phyloP scores from a whole-genome alignment of 1,139 yeast genomes.

The Pichia sp. region DNA sequence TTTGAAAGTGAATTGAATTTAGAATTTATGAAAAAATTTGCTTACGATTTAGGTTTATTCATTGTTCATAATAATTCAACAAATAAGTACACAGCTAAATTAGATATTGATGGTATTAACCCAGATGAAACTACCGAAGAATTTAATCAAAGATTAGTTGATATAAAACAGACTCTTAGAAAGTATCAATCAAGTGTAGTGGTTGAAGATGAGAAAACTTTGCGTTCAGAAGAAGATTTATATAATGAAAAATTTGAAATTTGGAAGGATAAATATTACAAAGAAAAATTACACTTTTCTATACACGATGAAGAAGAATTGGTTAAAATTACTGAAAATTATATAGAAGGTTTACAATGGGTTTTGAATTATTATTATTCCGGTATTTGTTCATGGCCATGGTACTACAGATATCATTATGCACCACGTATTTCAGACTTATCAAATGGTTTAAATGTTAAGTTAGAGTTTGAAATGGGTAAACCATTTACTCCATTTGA shows the following conservation, averaged over 20 bases:
- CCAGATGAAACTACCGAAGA: constrained; percentile 61
- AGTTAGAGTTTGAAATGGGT: constrained; percentile 61
- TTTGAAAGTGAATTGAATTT: constrained; percentile 43
- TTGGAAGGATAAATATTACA: constrained; percentile 84
- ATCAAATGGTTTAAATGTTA: constrained; percentile 56
- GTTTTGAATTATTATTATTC: constrained; percentile 82
- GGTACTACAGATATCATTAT: constrained; percentile 86
- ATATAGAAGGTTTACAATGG: constrained; percentile 94
- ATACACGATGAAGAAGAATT: constrained; percentile 53
- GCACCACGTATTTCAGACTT: constrained; percentile 92
- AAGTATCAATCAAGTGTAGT: constrained; percentile 69
- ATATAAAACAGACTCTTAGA: constrained; percentile 44
- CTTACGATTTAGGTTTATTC: constrained; percentile 60
- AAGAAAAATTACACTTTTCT: constrained; percentile 67
- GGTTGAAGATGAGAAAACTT: constrained; percentile 52
- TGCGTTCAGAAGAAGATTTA: constrained; percentile 55
- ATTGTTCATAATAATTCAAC: constrained; percentile 55
- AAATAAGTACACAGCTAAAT: constrained; percentile 48
- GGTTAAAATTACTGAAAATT: constrained; percentile 64
- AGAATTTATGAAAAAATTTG: constrained; percentile 56
- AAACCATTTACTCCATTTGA: constrained; percentile 88
- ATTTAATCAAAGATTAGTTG: constrained; percentile 42
- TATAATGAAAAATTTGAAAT: constrained; percentile 66
- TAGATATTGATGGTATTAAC: constrained; percentile 72
- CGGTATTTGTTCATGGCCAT: constrained; percentile 92